Conservation (phyloP, 2,329 filamentous ascomycete species). For the Aspergillus sp. region DNA sequence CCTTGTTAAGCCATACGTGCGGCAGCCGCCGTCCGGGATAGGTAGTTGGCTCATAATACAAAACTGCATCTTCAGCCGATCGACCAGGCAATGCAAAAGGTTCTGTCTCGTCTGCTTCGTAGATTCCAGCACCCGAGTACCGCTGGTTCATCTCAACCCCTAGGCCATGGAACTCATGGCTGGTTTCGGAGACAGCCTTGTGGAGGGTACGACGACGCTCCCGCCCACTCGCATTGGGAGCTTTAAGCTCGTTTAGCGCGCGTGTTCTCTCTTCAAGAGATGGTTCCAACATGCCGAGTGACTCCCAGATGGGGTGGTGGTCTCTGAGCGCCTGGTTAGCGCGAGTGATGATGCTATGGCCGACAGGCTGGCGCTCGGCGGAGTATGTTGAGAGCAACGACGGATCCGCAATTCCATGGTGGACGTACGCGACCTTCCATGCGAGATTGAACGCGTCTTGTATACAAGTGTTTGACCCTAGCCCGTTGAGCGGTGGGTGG, state of each 20-base stretch:
- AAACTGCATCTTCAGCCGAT: background rate
- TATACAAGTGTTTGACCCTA: conserved; percentile 37
- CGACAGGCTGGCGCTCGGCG: conserved; percentile 37
- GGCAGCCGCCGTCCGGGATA: conserved; percentile 9
- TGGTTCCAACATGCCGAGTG: background rate
- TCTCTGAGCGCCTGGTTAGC: conserved; percentile 11
- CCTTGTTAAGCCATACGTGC: conserved; percentile 8
- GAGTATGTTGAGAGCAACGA: conserved; percentile 41
- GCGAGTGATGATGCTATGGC: conserved; percentile 31
- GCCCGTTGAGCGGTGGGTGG: conserved; percentile 29
- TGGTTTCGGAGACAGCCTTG: background rate
- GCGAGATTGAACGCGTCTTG: conserved; percentile 45
- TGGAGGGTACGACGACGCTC: background rate
- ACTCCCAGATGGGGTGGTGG: background rate
- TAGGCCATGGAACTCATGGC: background rate
- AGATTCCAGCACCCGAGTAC: background rate
- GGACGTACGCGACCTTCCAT: conserved; percentile 44
- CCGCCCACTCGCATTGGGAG: background rate
- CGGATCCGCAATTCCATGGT: conserved; percentile 21
- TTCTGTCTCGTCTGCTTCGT: background rate
- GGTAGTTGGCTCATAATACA: background rate
- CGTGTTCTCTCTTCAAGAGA: background rate
- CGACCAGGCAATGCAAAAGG: background rate
- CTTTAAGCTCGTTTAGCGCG: background rate
- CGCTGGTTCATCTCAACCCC: background rate